phyloP scores from a whole-genome alignment of 139 green algal species.

The Protoeuglena noctilucae region DNA sequence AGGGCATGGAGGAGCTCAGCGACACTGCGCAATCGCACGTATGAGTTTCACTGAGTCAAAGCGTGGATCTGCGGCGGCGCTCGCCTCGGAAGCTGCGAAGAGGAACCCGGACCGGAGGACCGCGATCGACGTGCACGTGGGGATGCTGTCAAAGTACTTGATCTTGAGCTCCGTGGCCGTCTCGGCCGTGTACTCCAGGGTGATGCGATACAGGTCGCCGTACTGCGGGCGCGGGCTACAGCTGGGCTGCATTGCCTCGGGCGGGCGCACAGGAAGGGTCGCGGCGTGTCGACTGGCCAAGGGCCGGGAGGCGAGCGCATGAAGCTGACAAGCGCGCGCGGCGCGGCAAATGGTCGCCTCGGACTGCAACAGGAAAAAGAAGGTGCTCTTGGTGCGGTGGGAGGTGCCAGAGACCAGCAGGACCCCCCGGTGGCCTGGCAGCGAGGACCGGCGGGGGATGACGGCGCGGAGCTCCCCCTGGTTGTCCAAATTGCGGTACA shows the following conservation, averaged over 20 bases:
- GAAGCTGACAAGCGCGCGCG: no score
- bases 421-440: slow-evolving; percentile 67
- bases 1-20: no score
- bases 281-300: no score
- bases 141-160: slow-evolving; percentile 97
- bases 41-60: no score
- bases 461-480: slow-evolving; percentile 51
- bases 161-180: slow-evolving; percentile 72
- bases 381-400: slow-evolving; percentile 75
- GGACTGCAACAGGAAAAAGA: slow-evolving; percentile 90
- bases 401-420: slow-evolving; percentile 68
- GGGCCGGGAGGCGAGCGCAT: no score
- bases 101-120: slow-evolving; percentile 92
- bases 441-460: slow-evolving; percentile 68
- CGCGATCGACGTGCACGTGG: slow-evolving; percentile 57
- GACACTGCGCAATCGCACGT: no score
- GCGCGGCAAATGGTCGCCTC: no score
- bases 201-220: slow-evolving; percentile 94
- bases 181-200: slow-evolving; percentile 53
- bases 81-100: slow-evolving; percentile 81
- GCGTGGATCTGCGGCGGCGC: no score
- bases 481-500: slow-evolving; percentile 49
- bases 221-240: slow-evolving; percentile 89
- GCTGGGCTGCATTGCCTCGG: no score
- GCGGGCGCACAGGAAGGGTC: no score